phyloP scores from a whole-genome alignment of 306 rosid genomes.

The Prosopis cineraria region DNA sequence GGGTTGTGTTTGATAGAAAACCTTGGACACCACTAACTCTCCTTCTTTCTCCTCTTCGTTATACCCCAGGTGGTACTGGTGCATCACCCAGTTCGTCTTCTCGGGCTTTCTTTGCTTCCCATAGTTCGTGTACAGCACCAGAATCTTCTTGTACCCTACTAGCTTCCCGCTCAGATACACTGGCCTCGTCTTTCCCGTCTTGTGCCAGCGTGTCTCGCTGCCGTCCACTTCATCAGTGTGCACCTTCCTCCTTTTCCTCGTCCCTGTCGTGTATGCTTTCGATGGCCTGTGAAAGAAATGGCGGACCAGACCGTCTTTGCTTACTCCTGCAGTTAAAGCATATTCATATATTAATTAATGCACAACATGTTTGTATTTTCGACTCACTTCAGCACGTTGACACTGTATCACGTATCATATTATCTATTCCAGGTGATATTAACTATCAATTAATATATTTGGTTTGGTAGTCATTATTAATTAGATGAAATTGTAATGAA shows the following conservation, averaged over 20 bases:
- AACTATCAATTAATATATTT: not conserved
- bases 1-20: constrained; percentile 86
- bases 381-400: not conserved
- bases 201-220: constrained; percentile 73
- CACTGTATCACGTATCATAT: not conserved
- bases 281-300: constrained; percentile 75
- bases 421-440: not conserved
- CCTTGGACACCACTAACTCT: constrained; percentile 74
- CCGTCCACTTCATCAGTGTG: constrained; percentile 58
- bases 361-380: not conserved
- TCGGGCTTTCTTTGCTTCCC: constrained; percentile 79
- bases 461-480: not conserved
- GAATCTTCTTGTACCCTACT: constrained; percentile 76
- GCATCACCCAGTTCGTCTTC: constrained; percentile 88
- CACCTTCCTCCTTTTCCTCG: constrained; percentile 68
- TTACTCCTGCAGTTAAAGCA: constrained; percentile 47
- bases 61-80: constrained; percentile 72
- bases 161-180: constrained; percentile 40
- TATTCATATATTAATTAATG: not conserved
- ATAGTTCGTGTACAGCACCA: constrained; percentile 82
- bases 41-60: constrained; percentile 87
- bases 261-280: constrained; percentile 69
- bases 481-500: not conserved
- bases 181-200: constrained; percentile 70
- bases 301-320: constrained; percentile 63